A percentile compares a stretch with the other conserved stretches of the same genome.
Evolutionary conservation across 768 basidiomycete genomes (phyloP).

Genomic region (Russula emetica): DNA sequence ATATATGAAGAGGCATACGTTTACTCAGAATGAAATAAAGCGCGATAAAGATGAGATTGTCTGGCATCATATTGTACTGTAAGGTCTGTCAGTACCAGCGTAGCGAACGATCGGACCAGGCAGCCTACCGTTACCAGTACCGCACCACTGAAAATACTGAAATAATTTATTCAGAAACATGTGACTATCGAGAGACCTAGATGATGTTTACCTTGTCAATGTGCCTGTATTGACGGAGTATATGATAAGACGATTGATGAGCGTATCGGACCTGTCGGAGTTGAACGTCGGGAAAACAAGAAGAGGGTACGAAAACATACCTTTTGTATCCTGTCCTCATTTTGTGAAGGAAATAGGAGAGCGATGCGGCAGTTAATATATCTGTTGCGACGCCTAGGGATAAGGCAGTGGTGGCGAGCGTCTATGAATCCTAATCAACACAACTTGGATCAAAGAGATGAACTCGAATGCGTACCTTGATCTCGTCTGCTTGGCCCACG

Average conservation of each 20-base stretch:
- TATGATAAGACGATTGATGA: slow-evolving; percentile 53
- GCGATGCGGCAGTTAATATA: slow-evolving; percentile 45
- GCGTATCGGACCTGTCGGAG: slow-evolving; percentile 47
- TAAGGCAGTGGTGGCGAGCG: slow-evolving; percentile 46
- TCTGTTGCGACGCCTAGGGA: slow-evolving; percentile 50
- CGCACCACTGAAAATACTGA: slow-evolving; percentile 44
- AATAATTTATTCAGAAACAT: neutral
- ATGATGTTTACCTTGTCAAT: slow-evolving; percentile 48
- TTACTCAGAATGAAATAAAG: slow-evolving; percentile 65
- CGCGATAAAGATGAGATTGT: slow-evolving; percentile 55
- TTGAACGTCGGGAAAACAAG: neutral
- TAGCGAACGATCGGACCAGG: neutral
- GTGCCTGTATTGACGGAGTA: slow-evolving; percentile 62
- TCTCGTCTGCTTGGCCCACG: slow-evolving; percentile 40
- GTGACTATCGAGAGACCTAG: neutral
- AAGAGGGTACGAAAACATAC: slow-evolving; percentile 32
- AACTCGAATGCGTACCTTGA: slow-evolving; percentile 42
- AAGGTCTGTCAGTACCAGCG: slow-evolving; percentile 3
- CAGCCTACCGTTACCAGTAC: slow-evolving; percentile 53
- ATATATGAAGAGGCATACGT: slow-evolving; percentile 24
- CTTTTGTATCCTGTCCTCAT: slow-evolving; percentile 48
- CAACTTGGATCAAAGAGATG: neutral
- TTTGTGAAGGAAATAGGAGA: slow-evolving; percentile 52
- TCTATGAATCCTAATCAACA: slow-evolving; percentile 32
- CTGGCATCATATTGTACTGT: slow-evolving; percentile 53